Evolutionary conservation across 805 yeast species (phyloP), one percentile per base, ranked within the genome.

Genomic region (Kluyveromyces dobzhanskii): DNA sequence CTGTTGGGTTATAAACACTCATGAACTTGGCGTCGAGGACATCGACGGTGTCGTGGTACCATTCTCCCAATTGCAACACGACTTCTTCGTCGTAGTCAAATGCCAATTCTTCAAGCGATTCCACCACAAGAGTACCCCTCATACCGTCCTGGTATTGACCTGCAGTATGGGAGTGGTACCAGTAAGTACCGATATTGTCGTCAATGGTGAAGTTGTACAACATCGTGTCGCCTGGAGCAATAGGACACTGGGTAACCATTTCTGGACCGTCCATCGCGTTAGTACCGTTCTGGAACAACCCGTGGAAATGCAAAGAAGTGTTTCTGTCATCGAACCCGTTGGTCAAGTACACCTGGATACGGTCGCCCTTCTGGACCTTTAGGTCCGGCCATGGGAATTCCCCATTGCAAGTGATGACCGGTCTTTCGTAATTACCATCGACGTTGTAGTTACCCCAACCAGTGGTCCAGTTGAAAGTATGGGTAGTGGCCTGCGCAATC

Each of bases 351-450:
- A 86, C 65, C 41, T 79, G 61, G 37, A 92, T 70, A 11, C 81
- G 70, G 63, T 92, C 98, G 50, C 94, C 94, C 57, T 75, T 79
- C 48, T 73, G 70, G 46, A 85, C 87, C 35, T 75, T 68, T 49
- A 90, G 64, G 38, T 73, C 73, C n/a, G 98, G 98, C 72, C 92
- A 78, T 43, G 97, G 97, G 78, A 82, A 67, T 38, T 61, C 53
- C 7, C 69, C 71, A 44, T 70, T 70, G 44, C 71, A 61, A 3
- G 72, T 66, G 46, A 69, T 62, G 14, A 70, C 69, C 8, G 60
- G 59, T 45, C 74, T 57, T 31, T 57, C 61, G 17, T 30, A 38
- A 49, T 61, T 49, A 29, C 71, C 70, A 45, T 69, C 74, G 7
- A 62, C 64, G 44, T 66, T 56, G 21, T 62, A 57, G 4, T 47